phyloP scores from a whole-genome alignment of 441 rosid genomes.

The Euphorbia schlechtendalii region DNA sequence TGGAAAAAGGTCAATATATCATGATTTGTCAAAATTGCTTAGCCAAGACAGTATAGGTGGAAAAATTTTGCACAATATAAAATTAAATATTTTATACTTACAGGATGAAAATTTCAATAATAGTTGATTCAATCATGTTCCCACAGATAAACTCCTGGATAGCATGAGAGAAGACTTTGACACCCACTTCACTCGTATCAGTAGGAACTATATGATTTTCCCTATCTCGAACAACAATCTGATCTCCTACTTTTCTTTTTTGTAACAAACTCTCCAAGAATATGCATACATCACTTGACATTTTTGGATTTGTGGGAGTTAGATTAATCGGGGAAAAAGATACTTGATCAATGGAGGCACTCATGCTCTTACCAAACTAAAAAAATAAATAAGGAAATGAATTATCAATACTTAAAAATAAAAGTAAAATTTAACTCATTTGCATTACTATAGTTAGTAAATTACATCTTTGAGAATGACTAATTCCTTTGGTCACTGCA shows the following conservation, averaged over 20 bases:
- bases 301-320: neutral
- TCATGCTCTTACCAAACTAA: neutral
- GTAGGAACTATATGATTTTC: neutral
- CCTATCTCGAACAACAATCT: neutral
- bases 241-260: neutral
- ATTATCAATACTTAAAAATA: neutral
- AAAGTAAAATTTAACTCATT: too few species aligned
- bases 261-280: neutral
- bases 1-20: too few species aligned
- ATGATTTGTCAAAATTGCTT: too few species aligned
- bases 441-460: neutral
- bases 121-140: neutral
- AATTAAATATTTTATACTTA: too few species aligned
- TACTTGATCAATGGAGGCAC: neutral
- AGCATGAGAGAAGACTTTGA: neutral
- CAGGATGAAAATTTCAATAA: too few species aligned
- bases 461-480: too few species aligned
- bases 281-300: neutral
- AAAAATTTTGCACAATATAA: too few species aligned
- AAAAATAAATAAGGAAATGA: neutral
- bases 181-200: neutral
- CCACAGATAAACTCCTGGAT: neutral
- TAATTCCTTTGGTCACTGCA: neutral
- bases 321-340: neutral
- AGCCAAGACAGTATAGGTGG: too few species aligned